Conservation (phyloP, 371 early-diverging fungal species). For the Mucor mucedo region DNA sequence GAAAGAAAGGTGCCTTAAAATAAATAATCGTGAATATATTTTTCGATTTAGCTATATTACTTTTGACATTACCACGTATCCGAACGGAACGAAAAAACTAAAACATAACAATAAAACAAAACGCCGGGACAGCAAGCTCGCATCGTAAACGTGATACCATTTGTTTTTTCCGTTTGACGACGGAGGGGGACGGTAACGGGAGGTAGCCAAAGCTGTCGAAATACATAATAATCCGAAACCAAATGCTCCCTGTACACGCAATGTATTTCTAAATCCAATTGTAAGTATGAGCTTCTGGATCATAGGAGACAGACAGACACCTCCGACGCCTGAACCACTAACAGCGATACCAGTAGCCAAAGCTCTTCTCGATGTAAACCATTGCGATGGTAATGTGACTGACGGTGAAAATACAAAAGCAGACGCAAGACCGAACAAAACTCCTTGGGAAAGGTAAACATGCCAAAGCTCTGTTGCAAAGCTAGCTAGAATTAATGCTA, state of each 20-base stretch:
- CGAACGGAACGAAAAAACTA: conserved; percentile 37
- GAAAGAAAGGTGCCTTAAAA: conserved; percentile 33
- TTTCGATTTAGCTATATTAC: too few relatives aligned
- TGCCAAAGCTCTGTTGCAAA: conserved; percentile 63
- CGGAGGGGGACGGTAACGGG: conserved; percentile 39
- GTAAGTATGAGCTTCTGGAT: conserved; percentile 53
- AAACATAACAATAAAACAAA: conserved; percentile 30
- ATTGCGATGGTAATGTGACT: conserved; percentile 70
- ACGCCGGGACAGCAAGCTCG: conserved; percentile 18
- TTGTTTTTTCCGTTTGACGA: conserved; percentile 13
- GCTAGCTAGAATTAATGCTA: conserved; percentile 61
- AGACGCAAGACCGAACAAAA: conserved; percentile 60
- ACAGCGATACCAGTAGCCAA: conserved; percentile 81
- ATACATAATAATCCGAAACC: conserved; percentile 44
- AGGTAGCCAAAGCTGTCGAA: conserved; percentile 39
- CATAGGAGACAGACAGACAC: conserved; percentile 67
- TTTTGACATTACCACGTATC: conserved; percentile 22
- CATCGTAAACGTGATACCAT: conserved; percentile 34
- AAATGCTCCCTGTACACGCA: conserved; percentile 48
- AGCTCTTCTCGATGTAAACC: conserved; percentile 74
- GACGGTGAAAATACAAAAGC: conserved; percentile 67
- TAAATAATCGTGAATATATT: background rate
- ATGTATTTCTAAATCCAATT: conserved; percentile 60
- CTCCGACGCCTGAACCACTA: conserved; percentile 80
- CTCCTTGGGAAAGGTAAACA: conserved; percentile 69